Base-by-base conservation (phyloP, 352 stramenopile genomes). In the Globisporangium nodosum region DNA sequence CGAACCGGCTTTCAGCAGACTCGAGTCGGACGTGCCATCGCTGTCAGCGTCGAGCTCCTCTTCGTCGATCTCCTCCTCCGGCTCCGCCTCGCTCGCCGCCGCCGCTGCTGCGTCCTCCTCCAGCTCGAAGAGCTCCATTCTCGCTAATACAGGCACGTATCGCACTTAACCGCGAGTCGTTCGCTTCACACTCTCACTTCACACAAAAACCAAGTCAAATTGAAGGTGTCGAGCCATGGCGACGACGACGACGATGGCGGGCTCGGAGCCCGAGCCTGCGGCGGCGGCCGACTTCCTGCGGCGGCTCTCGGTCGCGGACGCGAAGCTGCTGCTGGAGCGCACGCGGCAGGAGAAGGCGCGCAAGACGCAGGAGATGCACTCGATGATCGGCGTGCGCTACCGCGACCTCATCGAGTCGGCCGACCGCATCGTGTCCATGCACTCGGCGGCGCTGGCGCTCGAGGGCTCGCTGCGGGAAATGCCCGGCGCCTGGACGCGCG, bases 321-420 rank as follows among this genome's bases (percentile, higher is more conserved):
- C 84, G 6, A 92, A 94, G 60, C 78, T 93, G 21, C 57, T 96
- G 50, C 70, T 96, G 5, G 81, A 94, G 43, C 70, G 71, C 27
- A 92, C 82, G n/a, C 78, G 72, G 78, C 90, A 87, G 51, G 84
- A 94, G 62, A 94, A 92, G 60, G 82, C 91, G 62, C 76, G 72
- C 55, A 96, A 95, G 70, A 90, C 85, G 24, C 84, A 90, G 61
- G 85, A 96, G 61, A 94, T 97, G 84, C 89, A 97, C 61, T 88
- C 88, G 59, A 97, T 97, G 88, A 96, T 97, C 39, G 83, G 90
- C 42, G 92, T 95, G 42, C 69, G 90, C 5, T 97, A 97, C 50
- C 88, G 94, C 33, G 89, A 97, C 58, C 71, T 97, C 13, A 97
- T 97, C 61, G 88, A 97, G 58, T 97, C 90, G 35, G 90, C 90